Evolutionary conservation across 768 basidiomycete genomes (phyloP), one percentile per base, ranked within the genome.

Genomic region (Leccinellum albellum): DNA sequence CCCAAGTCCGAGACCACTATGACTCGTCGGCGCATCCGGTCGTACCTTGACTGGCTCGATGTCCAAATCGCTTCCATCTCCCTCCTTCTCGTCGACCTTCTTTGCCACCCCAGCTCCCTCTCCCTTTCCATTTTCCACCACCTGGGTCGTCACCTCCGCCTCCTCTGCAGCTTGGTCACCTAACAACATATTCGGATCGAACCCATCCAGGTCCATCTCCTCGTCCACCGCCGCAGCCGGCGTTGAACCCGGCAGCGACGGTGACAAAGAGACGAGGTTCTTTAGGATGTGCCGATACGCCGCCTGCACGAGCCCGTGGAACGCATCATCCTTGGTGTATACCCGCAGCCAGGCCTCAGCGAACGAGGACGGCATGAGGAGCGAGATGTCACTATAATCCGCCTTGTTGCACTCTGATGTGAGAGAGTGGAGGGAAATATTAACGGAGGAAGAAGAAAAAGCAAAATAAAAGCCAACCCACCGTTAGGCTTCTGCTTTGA

Each of bases 271-370:
- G 0, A 47, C 60, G 24, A 75, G 61, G 2, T 42, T 15, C 50
- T 62, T 62, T 4, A 80, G 52, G 4, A 82, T 71, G 7, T 72
- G 64, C 12, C 85, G 79, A 65, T 86, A 92, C 0, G 84, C 91
- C 0, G 78, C 79, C 64, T 91, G 89, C 3, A 92, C 78, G 10
- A 89, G 71, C 2, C 83, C 82, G 42, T 78, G 78, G 64, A 81
- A 86, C 31, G 62, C 61, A 1, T 58, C 65, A n/a, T 88, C 81
- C 66, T 86, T 84, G 46, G 89, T 87, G 64, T 83, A 93, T 5
- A 91, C 73, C 14, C 88, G 77, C 37, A 91, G 68, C 40, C 83
- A 76, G n/a, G 85, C 75, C 68, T 93, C 91, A 0, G 80, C 86
- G 59, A 89, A 90, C n/a, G 66, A 70, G 0, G 68, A 60, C 0